These are phyloP conservation scores for Dioscorea zingiberensis DNA, from an alignment of 106 monocot genomes.

Conservation along the genomic window DNA sequence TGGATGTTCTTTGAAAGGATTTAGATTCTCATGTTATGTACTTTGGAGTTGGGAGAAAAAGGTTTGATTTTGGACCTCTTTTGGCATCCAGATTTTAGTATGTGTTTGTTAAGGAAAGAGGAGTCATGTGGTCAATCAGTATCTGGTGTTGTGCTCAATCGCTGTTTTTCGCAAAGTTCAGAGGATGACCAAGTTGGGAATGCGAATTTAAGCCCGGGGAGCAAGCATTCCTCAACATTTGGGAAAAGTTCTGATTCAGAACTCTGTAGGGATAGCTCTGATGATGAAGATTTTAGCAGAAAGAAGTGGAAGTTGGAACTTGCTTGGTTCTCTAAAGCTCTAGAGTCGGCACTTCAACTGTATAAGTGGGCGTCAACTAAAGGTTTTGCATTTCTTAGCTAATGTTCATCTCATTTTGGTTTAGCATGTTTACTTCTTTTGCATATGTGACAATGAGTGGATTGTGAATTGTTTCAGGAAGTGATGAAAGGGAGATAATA, in stretches of 20 bases:
- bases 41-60: too few relatives aligned
- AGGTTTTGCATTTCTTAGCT: too few relatives aligned
- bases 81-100: slow-evolving; percentile 20
- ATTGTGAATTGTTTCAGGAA: slow-evolving; percentile 25
- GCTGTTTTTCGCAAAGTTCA: slow-evolving; percentile 24
- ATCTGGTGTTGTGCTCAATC: slow-evolving; percentile 21
- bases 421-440: not conserved
- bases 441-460: not conserved
- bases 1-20: too few relatives aligned
- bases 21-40: not conserved
- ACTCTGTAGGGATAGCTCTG: slow-evolving; percentile 19
- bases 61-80: not conserved
- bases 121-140: slow-evolving; percentile 20
- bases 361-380: slow-evolving; percentile 60
- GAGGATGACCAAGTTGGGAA: not conserved
- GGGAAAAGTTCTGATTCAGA: not conserved
- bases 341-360: slow-evolving; percentile 69
- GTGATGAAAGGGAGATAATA: slow-evolving; percentile 24
- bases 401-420: not conserved
- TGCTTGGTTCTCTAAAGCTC: slow-evolving; percentile 73
- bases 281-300: slow-evolving; percentile 32
- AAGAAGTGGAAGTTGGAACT: slow-evolving; percentile 67
- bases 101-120: slow-evolving; percentile 6
- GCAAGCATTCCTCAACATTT: not conserved
- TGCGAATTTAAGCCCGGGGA: slow-evolving; percentile 3